These are phyloP conservation scores for Lachancea sp. DNA, from an alignment of 805 yeast genomes.

Conservation along the genomic window DNA sequence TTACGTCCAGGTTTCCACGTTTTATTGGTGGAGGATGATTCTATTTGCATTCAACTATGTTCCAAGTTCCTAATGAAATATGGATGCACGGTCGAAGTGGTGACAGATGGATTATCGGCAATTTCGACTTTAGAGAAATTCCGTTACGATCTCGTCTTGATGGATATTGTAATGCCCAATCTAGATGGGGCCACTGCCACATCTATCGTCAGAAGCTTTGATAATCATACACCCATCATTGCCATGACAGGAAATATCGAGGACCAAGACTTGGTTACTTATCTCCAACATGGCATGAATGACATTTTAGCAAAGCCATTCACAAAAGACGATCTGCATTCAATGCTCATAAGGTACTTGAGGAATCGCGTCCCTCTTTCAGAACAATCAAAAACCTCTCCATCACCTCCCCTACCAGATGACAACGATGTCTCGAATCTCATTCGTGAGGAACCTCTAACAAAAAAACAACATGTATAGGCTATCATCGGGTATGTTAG, in stretches of 20 bases:
- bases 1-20: slow-evolving; percentile 54
- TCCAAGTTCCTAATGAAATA: slow-evolving; percentile 75
- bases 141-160: slow-evolving; percentile 67
- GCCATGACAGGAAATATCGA: slow-evolving; percentile 92
- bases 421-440: slow-evolving; percentile 3
- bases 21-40: slow-evolving; percentile 72
- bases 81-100: slow-evolving; percentile 90
- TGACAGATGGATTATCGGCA: slow-evolving; percentile 86
- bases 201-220: slow-evolving; percentile 78
- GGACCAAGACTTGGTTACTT: slow-evolving; percentile 72
- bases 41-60: slow-evolving; percentile 76
- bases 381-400: slow-evolving; percentile 16
- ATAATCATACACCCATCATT: slow-evolving; percentile 79
- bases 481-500: slow-evolving; percentile 5
- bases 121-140: slow-evolving; percentile 66
- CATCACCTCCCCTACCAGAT: slow-evolving; percentile 7
- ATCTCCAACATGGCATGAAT: slow-evolving; percentile 82
- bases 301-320: slow-evolving; percentile 93
- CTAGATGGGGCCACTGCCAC: slow-evolving; percentile 88
- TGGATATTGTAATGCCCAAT: slow-evolving; percentile 90
- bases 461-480: slow-evolving; percentile 26
- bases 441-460: slow-evolving; percentile 17
- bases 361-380: slow-evolving; percentile 40
- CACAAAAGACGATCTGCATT: slow-evolving; percentile 75
- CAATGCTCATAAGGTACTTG: slow-evolving; percentile 70